Conservation (phyloP, 768 basidiomycete genomes). For the Psilocybe tampanensis region DNA sequence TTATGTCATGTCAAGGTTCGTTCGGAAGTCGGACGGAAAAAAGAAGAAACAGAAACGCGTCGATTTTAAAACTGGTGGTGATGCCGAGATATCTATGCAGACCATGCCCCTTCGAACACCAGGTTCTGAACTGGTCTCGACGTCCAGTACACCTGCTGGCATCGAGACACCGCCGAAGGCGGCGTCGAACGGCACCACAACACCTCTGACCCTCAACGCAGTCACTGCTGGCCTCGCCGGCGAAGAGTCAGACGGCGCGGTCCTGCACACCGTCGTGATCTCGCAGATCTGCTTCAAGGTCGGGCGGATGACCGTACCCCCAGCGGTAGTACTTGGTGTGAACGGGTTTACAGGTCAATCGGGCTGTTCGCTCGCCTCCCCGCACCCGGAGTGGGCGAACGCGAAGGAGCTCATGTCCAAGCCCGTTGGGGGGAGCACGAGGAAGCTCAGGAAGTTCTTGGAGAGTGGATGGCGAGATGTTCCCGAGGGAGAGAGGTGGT, state of each 20-base stretch:
- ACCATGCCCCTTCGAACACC: slow-evolving; percentile 37
- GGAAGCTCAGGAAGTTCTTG: slow-evolving; percentile 47
- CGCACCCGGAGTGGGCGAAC: slow-evolving; percentile 51
- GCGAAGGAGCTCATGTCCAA: slow-evolving; percentile 38
- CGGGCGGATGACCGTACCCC: slow-evolving; percentile 74
- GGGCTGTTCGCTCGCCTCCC: slow-evolving; percentile 40
- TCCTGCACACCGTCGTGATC: slow-evolving; percentile 63
- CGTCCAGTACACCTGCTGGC: slow-evolving; percentile 24
- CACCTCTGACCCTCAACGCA: slow-evolving; percentile 30
- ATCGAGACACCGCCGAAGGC: slow-evolving; percentile 15
- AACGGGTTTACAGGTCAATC: slow-evolving; percentile 54
- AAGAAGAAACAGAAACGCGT: slow-evolving; percentile 14
- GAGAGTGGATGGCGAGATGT: slow-evolving; percentile 64
- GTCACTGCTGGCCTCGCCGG: slow-evolving; percentile 32
- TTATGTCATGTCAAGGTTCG: slow-evolving; percentile 66
- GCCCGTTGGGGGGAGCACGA: slow-evolving; percentile 36
- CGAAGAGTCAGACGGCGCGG: slow-evolving; percentile 55
- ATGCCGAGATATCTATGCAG: slow-evolving; percentile 7
- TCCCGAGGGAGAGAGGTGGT: slow-evolving; percentile 64
- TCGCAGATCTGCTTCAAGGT: slow-evolving; percentile 71
- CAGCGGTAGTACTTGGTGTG: slow-evolving; percentile 57
- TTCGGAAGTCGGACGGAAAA: slow-evolving; percentile 51
- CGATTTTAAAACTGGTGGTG: background rate
- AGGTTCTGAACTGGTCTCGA: slow-evolving; percentile 29
- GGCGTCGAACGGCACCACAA: slow-evolving; percentile 23